Conservation (phyloP, 2,329 filamentous ascomycete genomes). For the Sclerotinia trifoliorum region DNA sequence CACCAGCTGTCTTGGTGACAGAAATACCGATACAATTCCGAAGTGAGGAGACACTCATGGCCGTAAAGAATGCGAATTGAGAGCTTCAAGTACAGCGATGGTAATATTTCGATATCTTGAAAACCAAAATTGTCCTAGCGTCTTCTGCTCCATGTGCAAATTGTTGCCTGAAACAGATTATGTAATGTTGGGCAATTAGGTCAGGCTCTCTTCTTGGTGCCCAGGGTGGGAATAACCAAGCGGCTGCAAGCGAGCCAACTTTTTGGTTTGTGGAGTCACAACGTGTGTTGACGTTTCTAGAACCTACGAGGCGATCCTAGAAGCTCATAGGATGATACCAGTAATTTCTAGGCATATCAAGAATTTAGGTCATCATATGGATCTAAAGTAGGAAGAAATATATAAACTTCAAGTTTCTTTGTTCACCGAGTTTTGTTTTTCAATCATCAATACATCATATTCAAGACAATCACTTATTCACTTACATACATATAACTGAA, state of each 20-base stretch:
- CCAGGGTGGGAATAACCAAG: background rate
- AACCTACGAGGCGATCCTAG: conserved; percentile 14
- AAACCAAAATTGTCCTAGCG: conserved; percentile 24
- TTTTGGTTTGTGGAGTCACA: conserved; percentile 8
- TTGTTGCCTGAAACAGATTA: background rate
- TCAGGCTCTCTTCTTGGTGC: conserved; percentile 14
- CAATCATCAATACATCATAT: conserved; percentile 1
- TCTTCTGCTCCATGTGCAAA: background rate
- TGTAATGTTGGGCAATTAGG: background rate
- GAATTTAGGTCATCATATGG: conserved; percentile 17
- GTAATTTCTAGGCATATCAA: conserved; percentile 13
- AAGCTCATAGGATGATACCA: background rate
- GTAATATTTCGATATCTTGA: conserved; percentile 21
- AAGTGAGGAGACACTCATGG: conserved; percentile 28
- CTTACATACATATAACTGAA: background rate
- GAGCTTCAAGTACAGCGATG: background rate
- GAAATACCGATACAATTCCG: conserved; percentile 19
- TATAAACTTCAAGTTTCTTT: conserved; percentile 12
- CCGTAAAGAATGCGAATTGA: conserved; percentile 22
- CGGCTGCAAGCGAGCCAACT: conserved; percentile 5
- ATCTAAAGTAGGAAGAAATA: background rate
- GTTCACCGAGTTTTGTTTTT: background rate
- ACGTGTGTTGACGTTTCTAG: conserved; percentile 18
- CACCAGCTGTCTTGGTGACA: conserved; percentile 9
- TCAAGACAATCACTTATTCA: background rate